phyloP scores from a whole-genome alignment of 139 green algal species.

The Spirogloea muscicola region DNA sequence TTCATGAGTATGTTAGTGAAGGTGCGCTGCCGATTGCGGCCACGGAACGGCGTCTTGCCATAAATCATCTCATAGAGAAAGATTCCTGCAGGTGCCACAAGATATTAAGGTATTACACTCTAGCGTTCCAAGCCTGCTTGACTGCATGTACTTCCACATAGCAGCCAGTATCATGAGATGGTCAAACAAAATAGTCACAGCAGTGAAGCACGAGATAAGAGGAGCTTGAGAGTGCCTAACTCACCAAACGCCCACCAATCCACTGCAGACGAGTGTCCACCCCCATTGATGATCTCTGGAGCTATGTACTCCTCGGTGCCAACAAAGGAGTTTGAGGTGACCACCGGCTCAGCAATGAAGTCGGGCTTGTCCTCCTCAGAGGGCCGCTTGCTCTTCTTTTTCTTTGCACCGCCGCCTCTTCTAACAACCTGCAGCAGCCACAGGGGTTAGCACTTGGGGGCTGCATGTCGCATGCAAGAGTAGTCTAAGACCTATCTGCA shows the following conservation, averaged over 20 bases:
- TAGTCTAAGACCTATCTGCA: too few relatives aligned
- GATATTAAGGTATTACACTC: neutral
- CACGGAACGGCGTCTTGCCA: conserved; percentile 76
- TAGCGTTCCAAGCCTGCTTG: too few relatives aligned
- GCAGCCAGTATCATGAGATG: neutral
- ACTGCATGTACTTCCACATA: neutral
- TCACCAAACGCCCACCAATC: conserved; percentile 16
- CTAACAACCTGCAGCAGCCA: too few relatives aligned
- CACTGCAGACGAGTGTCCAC: conserved; percentile 7
- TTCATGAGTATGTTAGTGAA: conserved; percentile 94
- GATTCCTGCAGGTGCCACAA: conserved; percentile 51
- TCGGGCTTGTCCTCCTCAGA: neutral
- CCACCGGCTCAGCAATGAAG: conserved; percentile 68
- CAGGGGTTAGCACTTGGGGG: too few relatives aligned
- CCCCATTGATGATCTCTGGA: too few relatives aligned
- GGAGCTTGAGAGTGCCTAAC: neutral
- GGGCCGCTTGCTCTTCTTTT: too few relatives aligned
- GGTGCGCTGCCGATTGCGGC: conserved; percentile 71
- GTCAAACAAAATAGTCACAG: neutral
- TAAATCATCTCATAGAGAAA: conserved; percentile 92
- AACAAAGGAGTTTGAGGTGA: conserved; percentile 85
- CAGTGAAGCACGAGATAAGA: neutral
- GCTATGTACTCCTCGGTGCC: conserved; percentile 82
- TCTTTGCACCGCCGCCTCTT: too few relatives aligned
- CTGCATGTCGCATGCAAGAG: too few relatives aligned